Conservation (phyloP, 1,284 basidiomycete species). For the Sanghuangporus baumii region DNA sequence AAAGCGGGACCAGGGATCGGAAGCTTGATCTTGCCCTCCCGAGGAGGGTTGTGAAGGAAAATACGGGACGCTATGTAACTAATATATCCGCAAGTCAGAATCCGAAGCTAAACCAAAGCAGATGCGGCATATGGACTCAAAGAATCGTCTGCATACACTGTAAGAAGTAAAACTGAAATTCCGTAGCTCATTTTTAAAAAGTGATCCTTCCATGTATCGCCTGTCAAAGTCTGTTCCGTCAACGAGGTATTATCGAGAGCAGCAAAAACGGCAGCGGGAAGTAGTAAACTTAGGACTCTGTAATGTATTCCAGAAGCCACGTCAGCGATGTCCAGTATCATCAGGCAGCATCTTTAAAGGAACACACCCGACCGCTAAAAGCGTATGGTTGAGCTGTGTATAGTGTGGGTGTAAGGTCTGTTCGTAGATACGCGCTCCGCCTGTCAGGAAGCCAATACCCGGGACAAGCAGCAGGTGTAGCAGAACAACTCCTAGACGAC, state of each 20-base stretch:
- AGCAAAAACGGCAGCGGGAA: slow-evolving; percentile 62
- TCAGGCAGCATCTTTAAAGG: background rate
- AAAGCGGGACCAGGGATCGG: slow-evolving; percentile 39
- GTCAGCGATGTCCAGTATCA: background rate
- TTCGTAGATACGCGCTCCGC: slow-evolving; percentile 49
- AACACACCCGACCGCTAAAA: slow-evolving; percentile 58
- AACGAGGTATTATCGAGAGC: slow-evolving; percentile 40
- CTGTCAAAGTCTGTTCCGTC: slow-evolving; percentile 30
- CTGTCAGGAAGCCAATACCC: slow-evolving; percentile 53
- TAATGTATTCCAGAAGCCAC: background rate
- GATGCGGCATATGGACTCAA: background rate
- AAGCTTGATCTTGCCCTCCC: slow-evolving; percentile 44
- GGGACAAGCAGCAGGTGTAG: slow-evolving; percentile 59
- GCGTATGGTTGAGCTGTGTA: slow-evolving; percentile 57
- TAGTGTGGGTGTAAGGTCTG: slow-evolving; percentile 45
- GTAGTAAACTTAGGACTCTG: slow-evolving; percentile 54
- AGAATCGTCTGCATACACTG: slow-evolving; percentile 39
- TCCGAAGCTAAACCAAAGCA: background rate
- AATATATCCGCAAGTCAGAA: slow-evolving; percentile 27
- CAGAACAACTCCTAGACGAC: slow-evolving; percentile 45
- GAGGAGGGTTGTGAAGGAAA: slow-evolving; percentile 64
- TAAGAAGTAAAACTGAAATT: slow-evolving; percentile 51
- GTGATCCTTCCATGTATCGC: slow-evolving; percentile 32
- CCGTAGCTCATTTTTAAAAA: slow-evolving; percentile 62
- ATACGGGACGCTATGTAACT: slow-evolving; percentile 62